Conservation (phyloP, 371 early-diverging fungal species). For the Chytridium lagenaria region DNA sequence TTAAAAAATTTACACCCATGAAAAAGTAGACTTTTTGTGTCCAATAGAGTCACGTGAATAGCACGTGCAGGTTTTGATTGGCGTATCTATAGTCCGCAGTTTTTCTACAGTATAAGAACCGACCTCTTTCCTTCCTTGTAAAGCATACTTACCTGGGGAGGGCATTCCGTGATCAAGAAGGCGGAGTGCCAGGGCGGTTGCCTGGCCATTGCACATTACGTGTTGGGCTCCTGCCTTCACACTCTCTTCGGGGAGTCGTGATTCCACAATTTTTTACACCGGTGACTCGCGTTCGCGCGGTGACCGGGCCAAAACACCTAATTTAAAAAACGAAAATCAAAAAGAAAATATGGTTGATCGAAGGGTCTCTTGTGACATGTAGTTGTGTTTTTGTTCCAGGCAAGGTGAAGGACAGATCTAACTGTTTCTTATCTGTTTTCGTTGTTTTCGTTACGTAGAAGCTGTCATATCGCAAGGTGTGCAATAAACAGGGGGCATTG, state of each 20-base stretch:
- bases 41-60: too few species aligned
- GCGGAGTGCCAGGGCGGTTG: conserved; percentile 8
- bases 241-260: conserved; percentile 18
- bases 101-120: not conserved
- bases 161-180: conserved; percentile 1
- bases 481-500: too few species aligned
- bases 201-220: conserved; percentile 10
- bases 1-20: too few species aligned
- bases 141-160: conserved; percentile 13
- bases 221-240: conserved; percentile 4
- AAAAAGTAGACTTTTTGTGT: too few species aligned
- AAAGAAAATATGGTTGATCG: too few species aligned
- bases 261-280: conserved; percentile 16
- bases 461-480: too few species aligned
- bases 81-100: not conserved
- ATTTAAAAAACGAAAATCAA: not conserved
- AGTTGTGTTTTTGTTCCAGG: too few species aligned
- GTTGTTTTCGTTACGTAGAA: too few species aligned
- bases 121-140: not conserved
- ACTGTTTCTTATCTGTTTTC: too few species aligned
- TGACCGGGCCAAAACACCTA: conserved; percentile 4
- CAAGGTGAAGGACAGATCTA: too few species aligned
- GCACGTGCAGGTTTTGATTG: too few species aligned
- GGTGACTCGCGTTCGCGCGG: conserved; percentile 7
- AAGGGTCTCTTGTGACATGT: too few species aligned